Evolutionary conservation across 1,139 yeast species (phyloP), one percentile per base, ranked within the genome.

Genomic region (Pichia sp.): DNA sequence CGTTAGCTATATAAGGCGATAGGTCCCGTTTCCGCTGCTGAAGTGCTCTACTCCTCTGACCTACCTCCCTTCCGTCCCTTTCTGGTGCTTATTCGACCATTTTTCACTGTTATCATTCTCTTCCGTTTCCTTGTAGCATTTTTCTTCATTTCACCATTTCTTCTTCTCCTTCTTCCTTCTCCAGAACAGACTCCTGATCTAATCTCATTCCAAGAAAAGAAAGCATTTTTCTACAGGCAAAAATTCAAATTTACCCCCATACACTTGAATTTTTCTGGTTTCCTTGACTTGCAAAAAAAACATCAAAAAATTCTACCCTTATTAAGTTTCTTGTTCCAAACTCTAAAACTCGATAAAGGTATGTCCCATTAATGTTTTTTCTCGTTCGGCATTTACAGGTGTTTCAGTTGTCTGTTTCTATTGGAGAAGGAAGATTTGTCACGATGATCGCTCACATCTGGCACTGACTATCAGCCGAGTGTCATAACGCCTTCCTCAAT

Each of bases 121-220:
- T 22, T 12, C 22, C 18, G 10, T 9, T 1, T 28, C 31, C 23
- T 19, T 25, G 9, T 26, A 30, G 16, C 18, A 10, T 46, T 16
- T 46, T 39, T 34, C 5, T n/a, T 23, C 48, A 46, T 53, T 51
- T 30, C n/a, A 16, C 25, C 21, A 28, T 53, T 51, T 51, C n/a
- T 16, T 31, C 49, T 25, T 46, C 44, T 26, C 30, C 39, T 34
- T 39, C 28, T 36, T 45, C 47, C 44, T 52, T 54, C 57, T 46
- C 49, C 57, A 54, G 57, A 51, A 54, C 57, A 54, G 57, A 54
- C 57, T 36, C 43, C 54, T 54, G 50, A 54, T 54, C 57, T 52
- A 48, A 34, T 54, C 57, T 52, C 57, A 54, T 37, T n/a, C 10
- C 44, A 49, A 51, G 44, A 47, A 47, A 45, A 39, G 39, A 39